Evolutionary conservation across 805 yeast genomes (phyloP).

Genomic region (Clavispora phyllophila): DNA sequence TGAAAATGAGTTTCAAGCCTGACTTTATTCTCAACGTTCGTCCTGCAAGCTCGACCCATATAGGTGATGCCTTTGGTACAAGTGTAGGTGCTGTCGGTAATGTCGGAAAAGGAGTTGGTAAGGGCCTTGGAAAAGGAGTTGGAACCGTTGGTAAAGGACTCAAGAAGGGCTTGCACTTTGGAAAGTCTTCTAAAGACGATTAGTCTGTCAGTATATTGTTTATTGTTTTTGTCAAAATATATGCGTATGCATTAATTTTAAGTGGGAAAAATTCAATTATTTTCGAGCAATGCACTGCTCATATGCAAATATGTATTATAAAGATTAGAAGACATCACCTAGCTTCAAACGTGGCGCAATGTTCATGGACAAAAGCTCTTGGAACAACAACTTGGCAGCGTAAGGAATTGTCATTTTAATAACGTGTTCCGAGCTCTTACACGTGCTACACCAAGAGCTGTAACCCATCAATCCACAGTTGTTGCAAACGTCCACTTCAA

Average conservation of each 20-base stretch:
- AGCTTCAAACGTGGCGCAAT: slow-evolving; percentile 92
- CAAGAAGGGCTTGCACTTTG: slow-evolving; percentile 34
- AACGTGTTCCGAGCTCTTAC: slow-evolving; percentile 81
- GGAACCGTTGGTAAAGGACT: slow-evolving; percentile 32
- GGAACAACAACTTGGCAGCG: slow-evolving; percentile 97
- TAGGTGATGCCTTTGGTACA: slow-evolving; percentile 42
- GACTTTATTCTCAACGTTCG: slow-evolving; percentile 53
- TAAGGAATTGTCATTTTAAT: slow-evolving; percentile 96
- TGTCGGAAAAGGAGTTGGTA: slow-evolving; percentile 17
- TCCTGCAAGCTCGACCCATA: slow-evolving; percentile 25
- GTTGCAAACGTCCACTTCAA: slow-evolving; percentile 93
- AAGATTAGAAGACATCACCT: slow-evolving; percentile 68
- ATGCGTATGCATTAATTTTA: background rate
- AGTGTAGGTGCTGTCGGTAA: slow-evolving; percentile 16
- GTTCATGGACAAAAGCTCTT: slow-evolving; percentile 96
- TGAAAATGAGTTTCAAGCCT: slow-evolving; percentile 64
- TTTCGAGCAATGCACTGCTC: background rate
- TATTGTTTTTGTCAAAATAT: background rate
- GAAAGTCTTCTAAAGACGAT: slow-evolving; percentile 14
- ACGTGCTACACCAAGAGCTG: slow-evolving; percentile 96
- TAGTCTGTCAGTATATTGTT: background rate
- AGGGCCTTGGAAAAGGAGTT: slow-evolving; percentile 23
- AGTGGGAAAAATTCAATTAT: background rate
- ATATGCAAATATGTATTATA: slow-evolving; percentile 1
- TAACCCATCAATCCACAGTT: slow-evolving; percentile 96